Conservation (phyloP, 1,284 basidiomycete species). For the Irpex lacteus region DNA sequence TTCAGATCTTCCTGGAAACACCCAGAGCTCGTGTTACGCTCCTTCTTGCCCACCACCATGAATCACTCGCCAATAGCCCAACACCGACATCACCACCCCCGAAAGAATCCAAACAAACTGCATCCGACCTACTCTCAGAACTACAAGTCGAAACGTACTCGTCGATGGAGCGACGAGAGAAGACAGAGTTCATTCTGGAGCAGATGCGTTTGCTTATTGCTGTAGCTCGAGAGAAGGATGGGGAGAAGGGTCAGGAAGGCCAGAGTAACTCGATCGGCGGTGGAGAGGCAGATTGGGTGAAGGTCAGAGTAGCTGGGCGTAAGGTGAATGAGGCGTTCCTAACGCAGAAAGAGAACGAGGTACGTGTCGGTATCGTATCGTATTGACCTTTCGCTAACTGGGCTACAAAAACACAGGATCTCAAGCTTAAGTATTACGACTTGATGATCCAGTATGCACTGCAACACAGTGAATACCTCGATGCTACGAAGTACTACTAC, state of each 20-base stretch:
- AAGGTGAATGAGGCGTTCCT: constrained; percentile 96
- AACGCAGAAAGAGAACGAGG: constrained; percentile 86
- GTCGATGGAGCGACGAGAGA: constrained; percentile 96
- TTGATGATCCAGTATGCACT: constrained; percentile 95
- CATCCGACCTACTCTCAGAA: constrained; percentile 90
- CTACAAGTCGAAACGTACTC: constrained; percentile 99
- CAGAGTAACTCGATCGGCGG: constrained; percentile 58
- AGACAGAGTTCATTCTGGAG: constrained; percentile 97
- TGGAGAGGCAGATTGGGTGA: constrained; percentile 86
- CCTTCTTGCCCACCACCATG: constrained; percentile 80
- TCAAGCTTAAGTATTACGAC: constrained; percentile 95
- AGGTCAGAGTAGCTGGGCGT: constrained; percentile 87
- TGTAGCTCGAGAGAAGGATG: constrained; percentile 72
- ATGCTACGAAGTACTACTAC: constrained; percentile 94
- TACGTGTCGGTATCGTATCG: constrained; percentile 31
- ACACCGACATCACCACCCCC: constrained; percentile 42
- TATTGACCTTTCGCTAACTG: not conserved
- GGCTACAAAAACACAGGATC: constrained; percentile 56
- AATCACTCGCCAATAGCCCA: constrained; percentile 51
- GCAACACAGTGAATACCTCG: constrained; percentile 83
- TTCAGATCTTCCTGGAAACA: constrained; percentile 94
- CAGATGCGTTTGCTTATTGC: constrained; percentile 90
- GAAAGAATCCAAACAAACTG: constrained; percentile 72
- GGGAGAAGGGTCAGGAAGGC: constrained; percentile 48
- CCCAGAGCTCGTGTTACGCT: constrained; percentile 93